phyloP scores from a whole-genome alignment of 768 basidiomycete species.

The Mycena vulgaris region DNA sequence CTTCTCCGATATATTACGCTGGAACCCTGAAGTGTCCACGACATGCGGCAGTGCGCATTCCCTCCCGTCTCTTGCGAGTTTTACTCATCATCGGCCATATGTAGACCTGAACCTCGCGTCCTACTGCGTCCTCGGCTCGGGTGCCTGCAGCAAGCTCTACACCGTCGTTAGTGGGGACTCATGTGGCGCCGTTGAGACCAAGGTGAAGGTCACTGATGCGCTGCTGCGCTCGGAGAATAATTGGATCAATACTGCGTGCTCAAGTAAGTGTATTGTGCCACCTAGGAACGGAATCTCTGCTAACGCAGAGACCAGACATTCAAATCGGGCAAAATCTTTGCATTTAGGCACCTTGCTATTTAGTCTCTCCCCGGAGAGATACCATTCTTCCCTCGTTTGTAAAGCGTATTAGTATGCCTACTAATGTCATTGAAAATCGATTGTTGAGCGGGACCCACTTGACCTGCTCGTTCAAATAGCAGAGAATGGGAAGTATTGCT shows the following conservation, averaged over 20 bases:
- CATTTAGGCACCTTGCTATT: too few relatives aligned
- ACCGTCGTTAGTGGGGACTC: conserved; percentile 16
- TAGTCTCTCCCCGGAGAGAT: too few relatives aligned
- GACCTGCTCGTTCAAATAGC: too few relatives aligned
- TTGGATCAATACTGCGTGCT: conserved; percentile 17
- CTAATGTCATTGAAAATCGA: too few relatives aligned
- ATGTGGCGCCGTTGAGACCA: conserved; percentile 15
- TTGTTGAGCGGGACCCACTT: too few relatives aligned
- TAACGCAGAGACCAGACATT: background rate
- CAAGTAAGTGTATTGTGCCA: background rate
- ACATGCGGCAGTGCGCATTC: conserved; percentile 20
- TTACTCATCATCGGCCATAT: too few relatives aligned
- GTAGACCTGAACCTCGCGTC: conserved; percentile 3
- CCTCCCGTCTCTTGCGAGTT: background rate
- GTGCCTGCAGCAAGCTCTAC: conserved; percentile 15
- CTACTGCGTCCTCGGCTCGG: background rate
- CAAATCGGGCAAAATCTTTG: conserved; percentile 20
- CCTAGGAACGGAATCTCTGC: background rate
- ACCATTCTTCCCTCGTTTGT: too few relatives aligned
- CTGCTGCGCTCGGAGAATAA: conserved; percentile 8
- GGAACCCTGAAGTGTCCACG: conserved; percentile 24
- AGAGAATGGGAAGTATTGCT: too few relatives aligned
- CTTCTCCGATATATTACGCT: conserved; percentile 23
- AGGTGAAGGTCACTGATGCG: background rate
- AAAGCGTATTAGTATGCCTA: too few relatives aligned